Base-by-base conservation (phyloP, 768 basidiomycete species). In the Hypsizygus marmoreus region DNA sequence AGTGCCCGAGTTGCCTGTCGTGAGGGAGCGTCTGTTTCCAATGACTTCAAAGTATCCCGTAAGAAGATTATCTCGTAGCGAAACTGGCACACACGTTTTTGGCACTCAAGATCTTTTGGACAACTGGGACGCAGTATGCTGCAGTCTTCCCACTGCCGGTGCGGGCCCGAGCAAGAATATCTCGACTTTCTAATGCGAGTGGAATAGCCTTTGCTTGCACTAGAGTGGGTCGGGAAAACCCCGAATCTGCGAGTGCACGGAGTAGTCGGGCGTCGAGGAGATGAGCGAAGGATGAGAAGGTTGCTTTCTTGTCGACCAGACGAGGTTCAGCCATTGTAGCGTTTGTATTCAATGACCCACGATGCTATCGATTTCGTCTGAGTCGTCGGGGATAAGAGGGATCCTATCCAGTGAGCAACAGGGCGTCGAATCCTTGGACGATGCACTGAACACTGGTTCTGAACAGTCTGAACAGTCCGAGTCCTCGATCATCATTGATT, bases 121-220 rank as follows among this genome's bases (percentile, higher is more conserved):
- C 73, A 19, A 95, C 69, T 0, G 97, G 97, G 8, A 98, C 76
- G 56, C 90, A 91, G 63, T 99, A 99, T 2, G 97, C 93, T 3
- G 89, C 91, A 0, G 97, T 99, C 72, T 99, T 99, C 19, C 97
- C 97, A 46, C 91, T 94, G 13, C 97, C 97, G 3, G 97, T 99
- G 24, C 91, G 80, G 2, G 97, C 95, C 34, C 91, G 81, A 14
- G 95, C 95, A 24, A 99, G 82, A 43, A 99, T 88, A 65, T 99
- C 97, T 25, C 77, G 74, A 53, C 86, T 84, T 65, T 93, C 88
- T 25, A 99, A 77, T 1, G 95, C 92, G 13, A 95, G 77, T 1
- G 95, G 95, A 37, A 99, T 95, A 3, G 91, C 88, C 63, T 91
- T 92, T 7, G 79, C 78, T 64, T 99, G 97, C 13, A 99, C 88